These are phyloP conservation scores for Ambrosiella beaveri DNA, from an alignment of 2,329 filamentous ascomycete species.

Conservation along the genomic window DNA sequence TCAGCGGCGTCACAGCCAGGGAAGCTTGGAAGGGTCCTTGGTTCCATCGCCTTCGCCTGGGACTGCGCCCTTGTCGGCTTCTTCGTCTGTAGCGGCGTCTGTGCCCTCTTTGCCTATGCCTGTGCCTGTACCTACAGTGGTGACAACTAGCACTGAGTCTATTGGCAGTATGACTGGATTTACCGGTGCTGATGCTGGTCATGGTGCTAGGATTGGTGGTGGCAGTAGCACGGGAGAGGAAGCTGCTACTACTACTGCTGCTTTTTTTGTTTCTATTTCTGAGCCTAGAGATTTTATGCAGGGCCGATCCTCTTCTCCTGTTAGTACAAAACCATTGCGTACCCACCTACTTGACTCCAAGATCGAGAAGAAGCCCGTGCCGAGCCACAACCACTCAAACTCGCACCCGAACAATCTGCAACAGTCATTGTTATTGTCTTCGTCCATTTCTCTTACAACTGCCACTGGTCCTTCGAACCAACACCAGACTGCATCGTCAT, in stretches of 20 bases:
- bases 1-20: not conserved
- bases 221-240: not conserved
- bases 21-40: not conserved
- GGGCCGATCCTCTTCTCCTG: not conserved
- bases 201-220: not conserved
- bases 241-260: not conserved
- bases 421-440: not conserved
- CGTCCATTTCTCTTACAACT: not conserved
- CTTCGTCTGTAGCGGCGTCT: not conserved
- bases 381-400: not conserved
- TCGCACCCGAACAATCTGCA: not conserved
- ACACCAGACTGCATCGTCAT: not conserved
- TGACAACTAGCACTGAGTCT: not conserved
- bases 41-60: not conserved
- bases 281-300: conserved; percentile 6
- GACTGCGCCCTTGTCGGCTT: not conserved
- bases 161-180: not conserved
- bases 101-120: not conserved
- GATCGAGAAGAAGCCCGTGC: conserved; percentile 1
- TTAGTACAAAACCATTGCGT: conserved; percentile 1
- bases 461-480: not conserved
- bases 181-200: not conserved
- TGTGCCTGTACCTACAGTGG: not conserved
- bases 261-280: conserved; percentile 8
- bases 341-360: conserved; percentile 2